These are phyloP conservation scores for Xylaria sp. DNA, from an alignment of 2,329 filamentous ascomycete genomes.

Conservation along the genomic window DNA sequence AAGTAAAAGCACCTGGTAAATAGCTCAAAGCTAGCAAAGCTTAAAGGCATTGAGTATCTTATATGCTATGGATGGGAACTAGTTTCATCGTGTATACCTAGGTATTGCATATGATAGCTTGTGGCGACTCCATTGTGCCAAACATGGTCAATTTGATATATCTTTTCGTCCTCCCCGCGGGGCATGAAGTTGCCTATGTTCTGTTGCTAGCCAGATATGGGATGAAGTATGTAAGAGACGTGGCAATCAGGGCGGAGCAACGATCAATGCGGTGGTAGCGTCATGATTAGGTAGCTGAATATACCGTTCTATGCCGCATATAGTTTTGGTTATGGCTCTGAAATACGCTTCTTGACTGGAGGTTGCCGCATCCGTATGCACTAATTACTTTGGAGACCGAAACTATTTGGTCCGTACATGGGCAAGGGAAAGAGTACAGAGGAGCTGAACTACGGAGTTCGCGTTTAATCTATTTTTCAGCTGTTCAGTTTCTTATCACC, in stretches of 20 bases:
- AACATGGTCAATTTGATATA: neutral
- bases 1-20: neutral
- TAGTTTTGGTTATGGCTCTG: too few relatives aligned
- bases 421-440: neutral
- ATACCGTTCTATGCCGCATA: neutral
- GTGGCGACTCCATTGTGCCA: neutral
- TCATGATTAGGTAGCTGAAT: slow-evolving; percentile 1
- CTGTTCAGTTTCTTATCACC: neutral
- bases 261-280: neutral
- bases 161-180: neutral
- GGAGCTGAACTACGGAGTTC: neutral
- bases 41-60: too few relatives aligned
- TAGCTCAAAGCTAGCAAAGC: neutral
- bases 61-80: too few relatives aligned
- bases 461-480: neutral
- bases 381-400: neutral
- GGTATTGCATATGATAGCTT: neutral
- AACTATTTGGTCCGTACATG: neutral
- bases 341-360: neutral
- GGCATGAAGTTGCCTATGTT: neutral
- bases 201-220: neutral
- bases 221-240: neutral
- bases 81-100: neutral
- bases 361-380: neutral
- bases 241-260: neutral